These are phyloP conservation scores for Neolentinus lepideus DNA, from an alignment of 1,284 basidiomycete genomes.

Conservation along the genomic window DNA sequence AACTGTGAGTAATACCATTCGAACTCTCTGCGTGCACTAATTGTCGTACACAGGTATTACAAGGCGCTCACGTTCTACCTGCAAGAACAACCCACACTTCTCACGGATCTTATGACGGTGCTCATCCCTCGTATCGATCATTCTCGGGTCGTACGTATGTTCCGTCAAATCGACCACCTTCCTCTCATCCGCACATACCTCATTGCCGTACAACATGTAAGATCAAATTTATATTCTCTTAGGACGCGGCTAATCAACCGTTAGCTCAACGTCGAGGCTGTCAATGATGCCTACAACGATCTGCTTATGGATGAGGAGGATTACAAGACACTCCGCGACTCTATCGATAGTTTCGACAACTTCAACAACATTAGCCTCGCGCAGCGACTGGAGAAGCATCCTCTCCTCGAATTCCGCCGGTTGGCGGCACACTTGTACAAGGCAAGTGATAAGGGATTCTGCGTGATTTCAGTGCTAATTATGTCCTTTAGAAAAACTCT, in stretches of 20 bases:
- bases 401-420: conserved; percentile 91
- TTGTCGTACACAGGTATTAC: conserved; percentile 59
- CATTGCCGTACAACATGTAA: conserved; percentile 90
- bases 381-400: conserved; percentile 82
- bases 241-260: conserved; percentile 5
- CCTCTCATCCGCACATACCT: conserved; percentile 95
- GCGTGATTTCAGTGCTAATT: background rate
- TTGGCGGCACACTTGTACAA: conserved; percentile 96
- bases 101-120: conserved; percentile 91
- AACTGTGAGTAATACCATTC: conserved; percentile 60
- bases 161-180: conserved; percentile 92
- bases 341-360: conserved; percentile 96
- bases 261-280: conserved; percentile 90
- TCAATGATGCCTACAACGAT: conserved; percentile 97
- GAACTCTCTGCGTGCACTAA: conserved; percentile 7
- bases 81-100: conserved; percentile 87
- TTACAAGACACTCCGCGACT: conserved; percentile 92
- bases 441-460: conserved; percentile 31
- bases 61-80: conserved; percentile 86
- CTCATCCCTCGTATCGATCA: conserved; percentile 94
- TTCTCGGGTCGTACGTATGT: conserved; percentile 90
- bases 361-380: conserved; percentile 93
- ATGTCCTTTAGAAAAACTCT: conserved; percentile 68
- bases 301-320: conserved; percentile 98
- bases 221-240: conserved; percentile 17